Evolutionary conservation across 2,329 filamentous ascomycete genomes (phyloP).

Genomic region (Paramyrothecium sp.): DNA sequence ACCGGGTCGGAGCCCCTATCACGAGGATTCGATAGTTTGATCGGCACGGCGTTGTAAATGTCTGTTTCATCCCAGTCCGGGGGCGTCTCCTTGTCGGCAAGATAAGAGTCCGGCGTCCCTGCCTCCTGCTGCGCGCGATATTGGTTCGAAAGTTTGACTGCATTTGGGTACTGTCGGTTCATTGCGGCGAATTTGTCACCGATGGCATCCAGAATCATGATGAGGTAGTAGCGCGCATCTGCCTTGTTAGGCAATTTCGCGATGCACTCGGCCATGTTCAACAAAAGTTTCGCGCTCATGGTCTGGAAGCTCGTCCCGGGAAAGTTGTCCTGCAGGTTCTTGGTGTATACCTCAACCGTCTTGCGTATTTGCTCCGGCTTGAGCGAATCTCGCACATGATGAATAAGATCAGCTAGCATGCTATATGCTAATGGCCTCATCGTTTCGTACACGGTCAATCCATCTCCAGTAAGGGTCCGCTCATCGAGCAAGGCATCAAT

Average conservation of each 20-base stretch:
- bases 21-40: conserved; percentile 89
- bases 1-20: conserved; percentile 90
- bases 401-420: conserved; percentile 96
- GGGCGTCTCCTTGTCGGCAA: conserved; percentile 75
- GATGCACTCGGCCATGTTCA: conserved; percentile 99
- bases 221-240: conserved; percentile 90
- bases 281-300: conserved; percentile 94
- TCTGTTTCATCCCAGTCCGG: conserved; percentile 98
- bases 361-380: conserved; percentile 88
- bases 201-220: conserved; percentile 97
- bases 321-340: conserved; percentile 91
- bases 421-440: conserved; percentile 95
- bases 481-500: conserved; percentile 96
- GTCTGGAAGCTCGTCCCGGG: conserved; percentile 98
- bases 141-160: conserved; percentile 84
- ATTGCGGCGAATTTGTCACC: conserved; percentile 97
- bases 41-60: conserved; percentile 93
- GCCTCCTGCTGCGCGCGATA: conserved; percentile 69
- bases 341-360: conserved; percentile 96
- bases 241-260: conserved; percentile 90
- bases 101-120: conserved; percentile 68
- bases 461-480: conserved; percentile 90
- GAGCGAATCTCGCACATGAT: conserved; percentile 90
- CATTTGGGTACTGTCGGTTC: conserved; percentile 94
- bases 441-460: conserved; percentile 93